Conservation (phyloP, 352 stramenopile species). For the Phytophthora quininea region DNA sequence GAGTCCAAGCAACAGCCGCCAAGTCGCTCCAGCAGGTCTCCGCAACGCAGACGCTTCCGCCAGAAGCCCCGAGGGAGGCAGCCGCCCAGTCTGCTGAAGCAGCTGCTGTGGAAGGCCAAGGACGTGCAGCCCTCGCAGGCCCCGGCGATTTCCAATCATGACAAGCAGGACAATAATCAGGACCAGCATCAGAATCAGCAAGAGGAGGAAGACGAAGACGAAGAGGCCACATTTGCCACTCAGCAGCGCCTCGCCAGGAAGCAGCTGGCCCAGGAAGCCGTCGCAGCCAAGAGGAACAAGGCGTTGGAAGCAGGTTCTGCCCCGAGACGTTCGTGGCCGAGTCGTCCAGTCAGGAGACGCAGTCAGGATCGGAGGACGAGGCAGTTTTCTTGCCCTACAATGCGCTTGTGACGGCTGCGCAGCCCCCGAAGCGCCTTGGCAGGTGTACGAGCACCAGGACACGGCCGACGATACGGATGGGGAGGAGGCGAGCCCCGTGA, state of each 20-base stretch:
- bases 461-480: slow-evolving; percentile 13
- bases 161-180: slow-evolving; percentile 2
- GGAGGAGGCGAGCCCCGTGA: slow-evolving; percentile 13
- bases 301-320: neutral
- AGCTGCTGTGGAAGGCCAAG: slow-evolving; percentile 72
- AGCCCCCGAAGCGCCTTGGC: slow-evolving; percentile 20
- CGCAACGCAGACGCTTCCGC: slow-evolving; percentile 6
- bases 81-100: slow-evolving; percentile 47
- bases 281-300: slow-evolving; percentile 27
- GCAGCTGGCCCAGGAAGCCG: slow-evolving; percentile 33
- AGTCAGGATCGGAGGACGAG: slow-evolving; percentile 71
- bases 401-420: slow-evolving; percentile 19
- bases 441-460: slow-evolving; percentile 12
- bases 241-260: slow-evolving; percentile 51
- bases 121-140: slow-evolving; percentile 19
- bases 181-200: slow-evolving; percentile 4
- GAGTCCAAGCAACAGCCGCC: neutral
- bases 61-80: slow-evolving; percentile 12
- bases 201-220: slow-evolving; percentile 39
- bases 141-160: neutral
- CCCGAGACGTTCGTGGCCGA: slow-evolving; percentile 33
- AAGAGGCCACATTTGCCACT: slow-evolving; percentile 45
- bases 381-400: slow-evolving; percentile 39
- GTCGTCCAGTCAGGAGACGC: slow-evolving; percentile 74
- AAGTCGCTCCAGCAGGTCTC: slow-evolving; percentile 15